Evolutionary conservation across 2,329 filamentous ascomycete species (phyloP), one percentile per base, ranked within the genome.

Genomic region (Colletotrichum sp.): DNA sequence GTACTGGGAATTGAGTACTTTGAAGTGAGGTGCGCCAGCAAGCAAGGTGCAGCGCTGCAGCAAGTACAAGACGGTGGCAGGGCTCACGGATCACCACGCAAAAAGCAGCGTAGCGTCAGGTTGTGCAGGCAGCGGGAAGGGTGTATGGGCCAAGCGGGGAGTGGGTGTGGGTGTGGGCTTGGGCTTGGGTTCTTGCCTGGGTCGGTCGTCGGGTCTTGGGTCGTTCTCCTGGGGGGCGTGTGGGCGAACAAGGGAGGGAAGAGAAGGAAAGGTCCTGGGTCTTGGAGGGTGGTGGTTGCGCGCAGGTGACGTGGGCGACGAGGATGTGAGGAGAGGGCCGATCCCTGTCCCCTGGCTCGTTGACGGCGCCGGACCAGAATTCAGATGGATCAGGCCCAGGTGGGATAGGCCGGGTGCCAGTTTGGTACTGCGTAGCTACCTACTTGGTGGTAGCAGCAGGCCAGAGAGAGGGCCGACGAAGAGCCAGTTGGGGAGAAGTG

Each of bases 291-390:
- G 24, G 69, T 68, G 52, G 55, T 72, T 72, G 69, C 64, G 57
- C 57, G 69, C 73, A 75, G 73, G 73, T 75, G 73, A 75, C 73
- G 73, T 75, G 73, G 73, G 73, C 73, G 70, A 75, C 73, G 69
- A 73, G 73, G 73, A 60, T 73, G 70, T 48, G 32, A 32, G 34
- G 18, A 38, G 32, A 73, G 38, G 43, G 21, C 26, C 24, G 16
- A 75, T 68, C 73, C 73, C 64, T 75, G 73, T 58, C 43, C 24
- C 64, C 60, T 48, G 28, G 36, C 16, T 58, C 26, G 48, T 68
- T n/a, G 52, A 72, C 72, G 72, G 52, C 55, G 73, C 63, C 32
- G 64, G 57, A 67, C 64, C 58, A 74, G 30, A 60, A 36, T 57
- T 55, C 52, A 68, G 68, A 65, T 63, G 60, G 60, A 63, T 32